A percentile compares a stretch with the other conserved stretches of the same genome.
These are phyloP conservation scores for Hanseniaspora clermontiae DNA, from an alignment of 805 yeast species.

Conservation along the genomic window DNA sequence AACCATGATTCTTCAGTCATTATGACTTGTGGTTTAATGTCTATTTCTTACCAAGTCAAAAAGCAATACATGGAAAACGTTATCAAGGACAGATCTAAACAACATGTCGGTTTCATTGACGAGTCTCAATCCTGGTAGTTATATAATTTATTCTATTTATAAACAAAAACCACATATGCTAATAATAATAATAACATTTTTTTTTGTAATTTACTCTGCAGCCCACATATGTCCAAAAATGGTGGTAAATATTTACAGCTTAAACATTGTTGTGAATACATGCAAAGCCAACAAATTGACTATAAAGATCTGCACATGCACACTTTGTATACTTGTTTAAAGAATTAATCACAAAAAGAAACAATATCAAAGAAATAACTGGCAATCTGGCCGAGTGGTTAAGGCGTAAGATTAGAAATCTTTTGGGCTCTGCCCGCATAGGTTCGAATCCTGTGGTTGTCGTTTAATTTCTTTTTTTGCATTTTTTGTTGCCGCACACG, in stretches of 20 bases:
- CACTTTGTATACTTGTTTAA: too few relatives aligned
- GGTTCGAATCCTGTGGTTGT: constrained; percentile 66
- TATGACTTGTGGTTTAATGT: constrained; percentile 44
- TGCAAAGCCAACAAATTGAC: too few relatives aligned
- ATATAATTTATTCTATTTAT: background rate
- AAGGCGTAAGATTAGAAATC: constrained; percentile 53
- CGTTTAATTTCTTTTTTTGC: constrained; percentile 31
- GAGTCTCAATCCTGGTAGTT: constrained; percentile 46
- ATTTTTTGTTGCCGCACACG: too few relatives aligned
- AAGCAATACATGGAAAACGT: constrained; percentile 30
- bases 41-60: constrained; percentile 44
- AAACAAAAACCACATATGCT: too few relatives aligned
- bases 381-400: constrained; percentile 28
- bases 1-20: constrained; percentile 28
- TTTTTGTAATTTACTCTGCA: too few relatives aligned
- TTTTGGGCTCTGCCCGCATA: constrained; percentile 50
- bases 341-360: too few relatives aligned
- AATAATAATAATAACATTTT: too few relatives aligned
- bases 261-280: too few relatives aligned
- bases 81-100: constrained; percentile 19
- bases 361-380: constrained; percentile 14
- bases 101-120: constrained; percentile 43
- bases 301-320: too few relatives aligned
- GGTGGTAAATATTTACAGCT: too few relatives aligned
- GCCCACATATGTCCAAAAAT: too few relatives aligned